These are phyloP conservation scores for Termitomyces sp. DNA, from an alignment of 768 basidiomycete species.

Conservation along the genomic window DNA sequence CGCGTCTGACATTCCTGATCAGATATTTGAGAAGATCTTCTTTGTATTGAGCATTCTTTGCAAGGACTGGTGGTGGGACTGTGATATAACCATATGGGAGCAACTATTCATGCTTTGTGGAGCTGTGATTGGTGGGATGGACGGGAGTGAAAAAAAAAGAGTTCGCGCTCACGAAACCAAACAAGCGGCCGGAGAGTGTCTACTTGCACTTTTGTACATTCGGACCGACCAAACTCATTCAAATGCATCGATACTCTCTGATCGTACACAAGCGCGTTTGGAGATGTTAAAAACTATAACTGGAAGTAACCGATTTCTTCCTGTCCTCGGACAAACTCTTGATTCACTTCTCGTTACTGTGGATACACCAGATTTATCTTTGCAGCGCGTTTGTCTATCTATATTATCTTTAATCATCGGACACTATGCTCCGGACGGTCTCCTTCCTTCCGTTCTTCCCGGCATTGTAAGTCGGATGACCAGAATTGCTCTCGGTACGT, in stretches of 20 bases:
- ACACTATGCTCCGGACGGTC: conserved; percentile 44
- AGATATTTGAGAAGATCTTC: conserved; percentile 72
- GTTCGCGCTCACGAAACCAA: conserved; percentile 78
- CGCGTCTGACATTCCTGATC: conserved; percentile 65
- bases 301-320: conserved; percentile 48
- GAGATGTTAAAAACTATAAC: conserved; percentile 36
- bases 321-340: conserved; percentile 80
- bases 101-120: conserved; percentile 78
- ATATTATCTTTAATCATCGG: conserved; percentile 51
- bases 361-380: conserved; percentile 46
- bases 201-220: conserved; percentile 56
- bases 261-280: conserved; percentile 22
- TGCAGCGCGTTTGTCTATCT: conserved; percentile 62
- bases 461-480: conserved; percentile 77
- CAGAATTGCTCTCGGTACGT: conserved; percentile 57
- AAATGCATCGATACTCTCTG: conserved; percentile 14
- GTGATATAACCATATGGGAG: conserved; percentile 71
- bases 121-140: conserved; percentile 58
- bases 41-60: conserved; percentile 50
- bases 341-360: conserved; percentile 61
- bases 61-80: conserved; percentile 81
- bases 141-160: conserved; percentile 61
- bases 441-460: conserved; percentile 69
- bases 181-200: conserved; percentile 63
- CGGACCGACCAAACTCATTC: conserved; percentile 35